phyloP scores from a whole-genome alignment of 768 basidiomycete genomes.

The Auriculariales sp. region DNA sequence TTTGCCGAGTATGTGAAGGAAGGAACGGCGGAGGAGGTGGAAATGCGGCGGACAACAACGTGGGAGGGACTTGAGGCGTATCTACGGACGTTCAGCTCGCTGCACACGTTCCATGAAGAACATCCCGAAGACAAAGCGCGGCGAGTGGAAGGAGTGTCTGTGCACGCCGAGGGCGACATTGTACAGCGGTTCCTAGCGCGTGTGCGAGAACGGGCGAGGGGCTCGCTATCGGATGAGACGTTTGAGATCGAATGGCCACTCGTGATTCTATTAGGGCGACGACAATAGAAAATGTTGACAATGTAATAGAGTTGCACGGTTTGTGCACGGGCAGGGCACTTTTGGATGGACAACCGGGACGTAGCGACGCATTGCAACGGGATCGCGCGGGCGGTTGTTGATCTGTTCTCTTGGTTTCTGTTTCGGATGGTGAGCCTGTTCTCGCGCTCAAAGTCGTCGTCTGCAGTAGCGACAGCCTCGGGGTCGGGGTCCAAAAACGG shows the following conservation, averaged over 20 bases:
- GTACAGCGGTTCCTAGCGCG: slow-evolving; percentile 47
- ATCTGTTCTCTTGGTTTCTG: not conserved
- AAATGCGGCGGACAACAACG: slow-evolving; percentile 40
- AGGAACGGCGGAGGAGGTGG: slow-evolving; percentile 40
- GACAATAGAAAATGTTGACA: not conserved
- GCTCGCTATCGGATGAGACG: slow-evolving; percentile 13
- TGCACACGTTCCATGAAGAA: slow-evolving; percentile 50
- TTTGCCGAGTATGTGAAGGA: slow-evolving; percentile 38
- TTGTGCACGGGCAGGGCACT: not conserved
- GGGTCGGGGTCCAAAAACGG: not conserved
- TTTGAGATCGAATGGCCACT: slow-evolving; percentile 28
- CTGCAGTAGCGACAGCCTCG: not conserved
- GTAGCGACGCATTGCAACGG: not conserved
- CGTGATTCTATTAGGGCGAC: slow-evolving; percentile 6
- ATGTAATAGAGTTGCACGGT: too few species aligned
- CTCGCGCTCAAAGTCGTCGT: not conserved
- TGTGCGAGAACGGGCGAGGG: slow-evolving; percentile 22
- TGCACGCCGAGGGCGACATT: slow-evolving; percentile 38
- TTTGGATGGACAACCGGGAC: not conserved
- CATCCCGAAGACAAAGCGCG: slow-evolving; percentile 38
- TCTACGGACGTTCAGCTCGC: slow-evolving; percentile 53
- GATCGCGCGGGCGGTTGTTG: not conserved
- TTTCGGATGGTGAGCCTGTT: not conserved
- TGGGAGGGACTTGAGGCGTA: slow-evolving; percentile 58
- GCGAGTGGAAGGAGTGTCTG: slow-evolving; percentile 11